Conservation (phyloP, 331 rosid species). For the Prunus yedoensis region DNA sequence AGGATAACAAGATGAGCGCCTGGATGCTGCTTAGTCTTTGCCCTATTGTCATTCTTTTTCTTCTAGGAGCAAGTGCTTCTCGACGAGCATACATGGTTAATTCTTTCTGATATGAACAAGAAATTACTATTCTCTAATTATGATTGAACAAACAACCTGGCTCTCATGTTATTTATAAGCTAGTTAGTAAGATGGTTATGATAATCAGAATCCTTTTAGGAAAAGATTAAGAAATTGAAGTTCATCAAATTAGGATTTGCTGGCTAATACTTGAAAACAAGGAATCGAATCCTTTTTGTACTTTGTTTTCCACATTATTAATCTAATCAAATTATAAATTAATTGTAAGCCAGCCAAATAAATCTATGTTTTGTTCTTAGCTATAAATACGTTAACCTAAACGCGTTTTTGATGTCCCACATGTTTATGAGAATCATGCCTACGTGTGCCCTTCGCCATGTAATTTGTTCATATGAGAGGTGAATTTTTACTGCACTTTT, state of each 20-base stretch:
- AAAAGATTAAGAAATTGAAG: too few relatives aligned
- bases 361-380: too few relatives aligned
- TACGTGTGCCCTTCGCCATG: too few relatives aligned
- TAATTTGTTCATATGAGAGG: too few relatives aligned
- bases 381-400: too few relatives aligned
- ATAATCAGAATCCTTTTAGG: background rate
- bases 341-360: too few relatives aligned
- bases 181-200: background rate
- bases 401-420: too few relatives aligned
- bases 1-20: background rate
- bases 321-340: too few relatives aligned
- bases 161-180: background rate
- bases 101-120: background rate
- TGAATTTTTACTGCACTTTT: too few relatives aligned
- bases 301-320: too few relatives aligned
- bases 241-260: background rate
- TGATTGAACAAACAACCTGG: background rate
- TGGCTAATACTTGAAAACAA: background rate
- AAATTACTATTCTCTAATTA: background rate
- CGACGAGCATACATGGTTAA: background rate
- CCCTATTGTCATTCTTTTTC: background rate
- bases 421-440: too few relatives aligned
- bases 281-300: too few relatives aligned
- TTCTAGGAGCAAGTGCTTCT: background rate
- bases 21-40: background rate